A percentile compares a stretch with the other conserved stretches of the same genome.
Evolutionary conservation across 2,329 filamentous ascomycete genomes (phyloP).

Genomic region (Dichotomopilus funicola): DNA sequence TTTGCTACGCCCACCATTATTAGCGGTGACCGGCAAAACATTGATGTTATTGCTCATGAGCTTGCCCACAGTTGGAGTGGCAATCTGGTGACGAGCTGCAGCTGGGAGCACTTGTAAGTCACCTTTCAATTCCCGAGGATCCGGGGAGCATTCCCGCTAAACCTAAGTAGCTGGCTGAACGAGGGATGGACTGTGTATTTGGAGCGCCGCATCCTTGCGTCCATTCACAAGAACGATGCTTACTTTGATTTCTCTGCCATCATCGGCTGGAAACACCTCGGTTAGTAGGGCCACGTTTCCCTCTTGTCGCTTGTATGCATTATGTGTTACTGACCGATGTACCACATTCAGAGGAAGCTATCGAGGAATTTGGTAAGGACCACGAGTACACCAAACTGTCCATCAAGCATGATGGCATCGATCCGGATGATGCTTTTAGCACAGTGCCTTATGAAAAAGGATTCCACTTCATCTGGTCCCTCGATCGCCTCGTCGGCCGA

Average conservation of each 20-base stretch:
- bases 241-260: slow-evolving; percentile 93
- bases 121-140: neutral
- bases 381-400: slow-evolving; percentile 93
- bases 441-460: slow-evolving; percentile 93
- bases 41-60: slow-evolving; percentile 94
- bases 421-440: slow-evolving; percentile 94
- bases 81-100: slow-evolving; percentile 71
- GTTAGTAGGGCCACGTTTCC: slow-evolving; percentile 30
- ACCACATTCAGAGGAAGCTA: slow-evolving; percentile 55
- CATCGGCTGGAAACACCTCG: slow-evolving; percentile 87
- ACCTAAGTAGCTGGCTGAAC: slow-evolving; percentile 53
- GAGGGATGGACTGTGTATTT: slow-evolving; percentile 93
- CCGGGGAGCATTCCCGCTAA: neutral
- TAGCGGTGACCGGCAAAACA: slow-evolving; percentile 81
- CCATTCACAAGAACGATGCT: slow-evolving; percentile 73
- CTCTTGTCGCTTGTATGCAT: too few relatives aligned
- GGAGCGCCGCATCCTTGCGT: slow-evolving; percentile 74
- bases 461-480: slow-evolving; percentile 85
- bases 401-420: slow-evolving; percentile 78
- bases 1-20: slow-evolving; percentile 94
- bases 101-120: slow-evolving; percentile 71
- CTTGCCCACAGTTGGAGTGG: slow-evolving; percentile 76
- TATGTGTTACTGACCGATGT: neutral
- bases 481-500: slow-evolving; percentile 78
- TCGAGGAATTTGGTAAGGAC: slow-evolving; percentile 70